These are phyloP conservation scores for Zalaria obscura DNA, from an alignment of 2,329 filamentous ascomycete genomes.

Conservation along the genomic window DNA sequence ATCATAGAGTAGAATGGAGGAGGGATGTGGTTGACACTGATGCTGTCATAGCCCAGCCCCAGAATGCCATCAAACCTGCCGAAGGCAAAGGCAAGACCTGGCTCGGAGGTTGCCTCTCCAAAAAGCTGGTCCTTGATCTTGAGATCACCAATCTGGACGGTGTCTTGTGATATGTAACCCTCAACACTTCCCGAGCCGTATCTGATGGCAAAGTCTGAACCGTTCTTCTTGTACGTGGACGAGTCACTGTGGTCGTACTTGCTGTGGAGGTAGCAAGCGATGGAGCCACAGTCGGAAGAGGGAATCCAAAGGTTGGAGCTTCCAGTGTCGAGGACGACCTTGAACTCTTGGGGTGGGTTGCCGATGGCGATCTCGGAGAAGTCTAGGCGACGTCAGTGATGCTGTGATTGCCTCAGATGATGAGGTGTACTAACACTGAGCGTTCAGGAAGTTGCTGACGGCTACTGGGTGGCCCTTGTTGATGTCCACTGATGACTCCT, in stretches of 20 bases:
- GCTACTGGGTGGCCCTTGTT: slow-evolving; percentile 67
- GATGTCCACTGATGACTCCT: slow-evolving; percentile 51
- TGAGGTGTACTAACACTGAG: slow-evolving; percentile 61
- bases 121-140: slow-evolving; percentile 84
- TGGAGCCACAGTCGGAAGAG: slow-evolving; percentile 76
- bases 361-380: slow-evolving; percentile 94
- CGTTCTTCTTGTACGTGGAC: slow-evolving; percentile 87
- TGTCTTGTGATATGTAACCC: slow-evolving; percentile 86
- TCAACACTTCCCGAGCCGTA: slow-evolving; percentile 92
- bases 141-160: slow-evolving; percentile 74
- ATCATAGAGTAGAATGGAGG: slow-evolving; percentile 96
- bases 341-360: slow-evolving; percentile 86
- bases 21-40: slow-evolving; percentile 90
- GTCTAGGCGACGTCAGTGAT: slow-evolving; percentile 39
- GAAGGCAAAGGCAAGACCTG: slow-evolving; percentile 93
- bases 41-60: slow-evolving; percentile 84
- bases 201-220: slow-evolving; percentile 77
- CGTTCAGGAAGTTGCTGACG: slow-evolving; percentile 95
- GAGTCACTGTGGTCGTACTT: slow-evolving; percentile 91
- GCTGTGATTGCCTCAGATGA: background rate
- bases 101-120: slow-evolving; percentile 89
- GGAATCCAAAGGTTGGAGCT: slow-evolving; percentile 99
- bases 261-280: slow-evolving; percentile 92
- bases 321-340: slow-evolving; percentile 95
- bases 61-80: slow-evolving; percentile 95